Conservation (phyloP, 805 yeast genomes). For the Sporopachydermia lactativora region DNA sequence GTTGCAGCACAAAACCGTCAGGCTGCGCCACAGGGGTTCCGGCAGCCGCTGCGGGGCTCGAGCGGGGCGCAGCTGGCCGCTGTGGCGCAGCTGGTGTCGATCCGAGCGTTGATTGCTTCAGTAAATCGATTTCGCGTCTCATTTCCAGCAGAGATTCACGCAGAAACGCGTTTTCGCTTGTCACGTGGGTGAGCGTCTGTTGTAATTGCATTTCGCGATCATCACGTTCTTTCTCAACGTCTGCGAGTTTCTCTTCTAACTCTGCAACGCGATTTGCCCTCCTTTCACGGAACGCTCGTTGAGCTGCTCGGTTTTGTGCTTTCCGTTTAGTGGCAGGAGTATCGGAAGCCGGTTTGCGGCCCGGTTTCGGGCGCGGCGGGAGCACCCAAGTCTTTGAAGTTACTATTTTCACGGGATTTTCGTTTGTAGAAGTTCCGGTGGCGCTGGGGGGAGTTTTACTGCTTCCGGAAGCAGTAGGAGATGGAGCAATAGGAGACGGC, state of each 20-base stretch:
- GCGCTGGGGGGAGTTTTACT: no score
- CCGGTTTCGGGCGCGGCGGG: slow-evolving; percentile 18
- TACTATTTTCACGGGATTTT: neutral
- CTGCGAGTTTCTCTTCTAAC: slow-evolving; percentile 54
- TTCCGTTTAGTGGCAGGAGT: slow-evolving; percentile 76
- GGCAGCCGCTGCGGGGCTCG: slow-evolving; percentile 2
- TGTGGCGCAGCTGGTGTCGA: slow-evolving; percentile 1
- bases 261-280: slow-evolving; percentile 73
- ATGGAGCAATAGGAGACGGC: neutral
- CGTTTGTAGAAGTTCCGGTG: no score
- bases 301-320: slow-evolving; percentile 91
- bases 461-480: neutral
- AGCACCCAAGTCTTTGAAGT: slow-evolving; percentile 3
- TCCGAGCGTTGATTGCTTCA: slow-evolving; percentile 6
- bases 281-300: slow-evolving; percentile 79
- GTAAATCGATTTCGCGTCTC: slow-evolving; percentile 9
- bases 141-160: slow-evolving; percentile 18
- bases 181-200: slow-evolving; percentile 12
- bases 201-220: slow-evolving; percentile 24
- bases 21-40: slow-evolving; percentile 2
- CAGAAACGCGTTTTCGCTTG: slow-evolving; percentile 23
- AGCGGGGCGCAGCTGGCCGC: slow-evolving; percentile 3
- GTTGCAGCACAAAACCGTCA: neutral
- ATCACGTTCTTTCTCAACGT: slow-evolving; percentile 53
- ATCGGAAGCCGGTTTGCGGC: slow-evolving; percentile 49